Evolutionary conservation across 2,329 filamentous ascomycete genomes (phyloP), one percentile per base, ranked within the genome.

Genomic region (Botrytis fragariae): DNA sequence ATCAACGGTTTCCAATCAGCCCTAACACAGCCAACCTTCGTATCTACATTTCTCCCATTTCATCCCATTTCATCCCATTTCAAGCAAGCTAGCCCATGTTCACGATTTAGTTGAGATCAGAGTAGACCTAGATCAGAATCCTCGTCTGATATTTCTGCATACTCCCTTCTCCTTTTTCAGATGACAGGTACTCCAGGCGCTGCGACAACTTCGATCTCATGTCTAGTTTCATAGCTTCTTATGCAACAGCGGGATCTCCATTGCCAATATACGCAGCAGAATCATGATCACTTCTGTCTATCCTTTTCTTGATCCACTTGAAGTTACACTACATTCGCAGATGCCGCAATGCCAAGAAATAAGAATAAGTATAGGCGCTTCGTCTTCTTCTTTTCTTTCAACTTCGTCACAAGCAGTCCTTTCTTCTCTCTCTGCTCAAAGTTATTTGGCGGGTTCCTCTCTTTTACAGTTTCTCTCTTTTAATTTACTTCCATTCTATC

Each of bases 171-270:
- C 76, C 72, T 5, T 74, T 74, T 77, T 79, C 75, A 76, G 77
- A 77, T 76, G 76, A 74, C 75, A 76, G 71, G 37, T 74, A 63
- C 48, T 60, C 57, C 64, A 57, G 39, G 29, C 72, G 72, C 74
- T 79, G 78, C 77, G 77, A 79, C 78, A 77, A 35, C 73, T 77
- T 57, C 37, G 60, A 76, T 76, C 76, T 79, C 77, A 79, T 69
- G 60, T 78, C 77, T 73, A 77, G 79, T 80, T 80, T 80, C 79
- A 80, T 54, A 62, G 60, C 64, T 61, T 59, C 72, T 76, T 74
- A 78, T 80, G 77, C 78, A 77, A 77, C 77, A 72, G 74, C 78
- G 77, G 77, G 78, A 79, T 79, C 77, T 73, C 68, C 78, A 76
- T 72, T 77, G 74, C 76, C 78, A 77, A 75, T 76, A 71, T 76